phyloP scores from a whole-genome alignment of 1,139 yeast species.

The Debaryomycetaceae sp. region DNA sequence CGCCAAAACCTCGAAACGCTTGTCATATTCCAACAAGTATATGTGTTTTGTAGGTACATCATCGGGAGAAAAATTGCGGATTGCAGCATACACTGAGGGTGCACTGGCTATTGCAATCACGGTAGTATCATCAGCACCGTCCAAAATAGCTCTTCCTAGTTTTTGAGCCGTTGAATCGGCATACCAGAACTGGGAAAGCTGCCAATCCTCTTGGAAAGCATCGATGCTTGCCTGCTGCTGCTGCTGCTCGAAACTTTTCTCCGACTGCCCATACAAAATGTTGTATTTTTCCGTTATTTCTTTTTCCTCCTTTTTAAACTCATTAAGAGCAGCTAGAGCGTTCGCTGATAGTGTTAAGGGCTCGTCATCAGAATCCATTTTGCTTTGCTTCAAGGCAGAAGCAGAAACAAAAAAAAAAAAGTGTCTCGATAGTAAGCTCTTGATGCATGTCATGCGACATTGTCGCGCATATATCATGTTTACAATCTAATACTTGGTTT shows the following conservation, averaged over 20 bases:
- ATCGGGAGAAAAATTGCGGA: constrained; percentile 48
- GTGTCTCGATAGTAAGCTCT: not conserved
- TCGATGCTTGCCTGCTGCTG: constrained; percentile 44
- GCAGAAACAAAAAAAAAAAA: not conserved
- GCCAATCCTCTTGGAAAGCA: constrained; percentile 88
- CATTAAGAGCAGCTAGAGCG: constrained; percentile 74
- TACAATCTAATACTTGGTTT: not conserved
- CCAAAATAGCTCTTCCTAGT: constrained; percentile 66
- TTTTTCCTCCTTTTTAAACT: constrained; percentile 66
- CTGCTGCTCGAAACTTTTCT: constrained; percentile 39
- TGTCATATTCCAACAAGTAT: constrained; percentile 75
- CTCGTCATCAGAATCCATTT: constrained; percentile 41
- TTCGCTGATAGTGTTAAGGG: constrained; percentile 55
- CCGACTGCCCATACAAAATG: constrained; percentile 55
- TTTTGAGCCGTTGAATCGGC: constrained; percentile 65
- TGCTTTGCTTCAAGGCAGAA: not conserved
- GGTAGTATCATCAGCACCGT: constrained; percentile 70
- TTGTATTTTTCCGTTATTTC: constrained; percentile 58
- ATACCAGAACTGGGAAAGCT: constrained; percentile 89
- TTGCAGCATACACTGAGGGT: constrained; percentile 88
- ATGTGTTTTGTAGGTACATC: constrained; percentile 64
- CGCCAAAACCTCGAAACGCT: constrained; percentile 68
- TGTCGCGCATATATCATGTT: not conserved
- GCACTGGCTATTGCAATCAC: constrained; percentile 79
- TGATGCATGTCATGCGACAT: not conserved